Evolutionary conservation across 768 basidiomycete genomes (phyloP).

Genomic region (Boletus insuetus): DNA sequence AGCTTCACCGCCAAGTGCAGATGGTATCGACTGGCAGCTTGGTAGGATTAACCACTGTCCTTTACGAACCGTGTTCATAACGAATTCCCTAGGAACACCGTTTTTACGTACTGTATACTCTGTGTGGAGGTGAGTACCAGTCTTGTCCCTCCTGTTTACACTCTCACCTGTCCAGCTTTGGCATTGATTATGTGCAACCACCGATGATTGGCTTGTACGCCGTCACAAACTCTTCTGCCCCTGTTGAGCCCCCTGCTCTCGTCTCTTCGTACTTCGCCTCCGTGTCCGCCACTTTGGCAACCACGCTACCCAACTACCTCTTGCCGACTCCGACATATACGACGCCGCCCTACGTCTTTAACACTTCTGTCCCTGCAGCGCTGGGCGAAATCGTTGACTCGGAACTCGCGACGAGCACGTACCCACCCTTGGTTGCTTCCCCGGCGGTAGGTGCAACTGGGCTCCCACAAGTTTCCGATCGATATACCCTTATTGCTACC

Average conservation of each 20-base stretch:
- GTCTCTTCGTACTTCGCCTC: constrained; percentile 57
- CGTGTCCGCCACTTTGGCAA: constrained; percentile 59
- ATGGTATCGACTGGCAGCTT: constrained; percentile 84
- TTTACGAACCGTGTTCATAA: neutral
- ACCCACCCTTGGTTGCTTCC: constrained; percentile 53
- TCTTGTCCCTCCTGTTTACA: neutral
- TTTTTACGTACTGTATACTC: constrained; percentile 79
- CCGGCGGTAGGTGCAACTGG: constrained; percentile 46
- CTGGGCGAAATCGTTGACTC: constrained; percentile 55
- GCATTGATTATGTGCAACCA: constrained; percentile 69
- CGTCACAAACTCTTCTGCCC: constrained; percentile 44
- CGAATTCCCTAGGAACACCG: constrained; percentile 43
- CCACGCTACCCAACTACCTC: constrained; percentile 69
- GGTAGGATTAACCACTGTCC: constrained; percentile 37
- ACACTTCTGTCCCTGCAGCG: constrained; percentile 57
- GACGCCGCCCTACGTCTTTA: constrained; percentile 65
- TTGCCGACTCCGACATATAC: constrained; percentile 62
- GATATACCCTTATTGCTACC: constrained; percentile 57
- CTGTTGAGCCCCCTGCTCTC: constrained; percentile 38
- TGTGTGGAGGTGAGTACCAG: constrained; percentile 57
- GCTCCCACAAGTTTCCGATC: constrained; percentile 53
- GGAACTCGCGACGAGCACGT: constrained; percentile 72
- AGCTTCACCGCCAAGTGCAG: constrained; percentile 60
- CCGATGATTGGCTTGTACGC: constrained; percentile 79
- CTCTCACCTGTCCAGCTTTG: constrained; percentile 47